Percentiles rank a stretch among this genome's conserved stretches.
Evolutionary conservation across 2,329 filamentous ascomycete species (phyloP).

Genomic region (Sordariomycetes sp.): DNA sequence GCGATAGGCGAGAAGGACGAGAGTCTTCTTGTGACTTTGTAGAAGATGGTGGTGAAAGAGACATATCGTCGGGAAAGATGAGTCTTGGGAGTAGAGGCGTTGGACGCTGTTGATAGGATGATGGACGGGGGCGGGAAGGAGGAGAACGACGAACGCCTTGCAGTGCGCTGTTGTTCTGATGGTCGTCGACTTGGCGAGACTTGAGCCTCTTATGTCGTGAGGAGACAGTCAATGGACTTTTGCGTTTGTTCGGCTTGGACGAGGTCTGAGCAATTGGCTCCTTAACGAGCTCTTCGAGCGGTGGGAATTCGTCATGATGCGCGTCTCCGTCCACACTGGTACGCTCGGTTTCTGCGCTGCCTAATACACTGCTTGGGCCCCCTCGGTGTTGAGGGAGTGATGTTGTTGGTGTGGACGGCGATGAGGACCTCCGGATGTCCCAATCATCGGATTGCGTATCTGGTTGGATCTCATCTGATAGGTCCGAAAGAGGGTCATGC

Average conservation of each 20-base stretch:
- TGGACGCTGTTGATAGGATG: background rate
- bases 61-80: background rate
- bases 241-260: slow-evolving; percentile 6
- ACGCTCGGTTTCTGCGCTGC: slow-evolving; percentile 19
- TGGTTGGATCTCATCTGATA: slow-evolving; percentile 21
- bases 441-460: background rate
- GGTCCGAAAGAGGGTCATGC: slow-evolving; percentile 6
- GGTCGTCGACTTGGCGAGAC: background rate
- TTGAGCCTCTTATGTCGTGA: background rate
- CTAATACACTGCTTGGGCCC: slow-evolving; percentile 18
- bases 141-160: background rate
- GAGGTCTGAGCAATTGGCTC: slow-evolving; percentile 7
- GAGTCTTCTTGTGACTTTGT: background rate
- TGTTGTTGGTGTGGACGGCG: slow-evolving; percentile 5
- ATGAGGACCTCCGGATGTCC: background rate
- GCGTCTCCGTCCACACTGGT: slow-evolving; percentile 20
- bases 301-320: slow-evolving; percentile 17
- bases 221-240: background rate
- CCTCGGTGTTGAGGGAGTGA: slow-evolving; percentile 9
- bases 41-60: background rate
- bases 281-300: slow-evolving; percentile 18
- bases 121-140: background rate
- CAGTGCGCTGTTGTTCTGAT: background rate
- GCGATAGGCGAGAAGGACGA: background rate
- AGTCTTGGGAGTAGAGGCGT: background rate